Percentiles rank a stretch among this genome's conserved stretches.
Evolutionary conservation across 1,139 yeast genomes (phyloP).

Genomic region (Sugiyamaella xylanicola): DNA sequence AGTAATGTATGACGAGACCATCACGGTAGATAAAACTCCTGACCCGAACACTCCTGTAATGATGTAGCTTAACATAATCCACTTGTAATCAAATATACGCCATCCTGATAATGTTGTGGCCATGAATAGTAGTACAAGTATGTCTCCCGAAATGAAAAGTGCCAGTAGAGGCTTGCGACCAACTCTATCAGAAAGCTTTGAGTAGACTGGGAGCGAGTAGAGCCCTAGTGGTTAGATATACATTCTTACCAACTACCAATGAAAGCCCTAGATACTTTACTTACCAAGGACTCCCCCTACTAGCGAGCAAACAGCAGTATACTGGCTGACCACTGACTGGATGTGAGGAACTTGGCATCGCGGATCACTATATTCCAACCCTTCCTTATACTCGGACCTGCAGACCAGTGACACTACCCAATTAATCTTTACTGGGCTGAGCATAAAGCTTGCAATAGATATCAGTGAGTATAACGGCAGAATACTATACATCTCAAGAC

Average conservation of each 20-base stretch:
- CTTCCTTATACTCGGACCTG: constrained; percentile 18
- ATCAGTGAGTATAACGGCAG: constrained; percentile 27
- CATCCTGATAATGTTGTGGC: constrained; percentile 17
- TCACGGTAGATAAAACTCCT: constrained; percentile 22
- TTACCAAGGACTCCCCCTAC: constrained; percentile 23
- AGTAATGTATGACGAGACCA: constrained; percentile 29
- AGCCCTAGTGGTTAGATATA: constrained; percentile 21
- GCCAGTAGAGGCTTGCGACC: constrained; percentile 28
- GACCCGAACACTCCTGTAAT: constrained; percentile 30
- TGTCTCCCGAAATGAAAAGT: constrained; percentile 25
- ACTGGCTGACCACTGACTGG: constrained; percentile 28
- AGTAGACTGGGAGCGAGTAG: constrained; percentile 27
- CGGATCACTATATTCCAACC: constrained; percentile 25
- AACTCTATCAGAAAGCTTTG: constrained; percentile 27
- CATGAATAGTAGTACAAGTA: constrained; percentile 22
- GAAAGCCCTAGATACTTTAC: not conserved
- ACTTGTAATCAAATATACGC: constrained; percentile 19
- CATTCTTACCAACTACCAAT: not conserved
- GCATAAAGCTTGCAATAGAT: constrained; percentile 26
- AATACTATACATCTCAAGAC: constrained; percentile 22
- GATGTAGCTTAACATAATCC: constrained; percentile 23
- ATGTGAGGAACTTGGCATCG: constrained; percentile 27
- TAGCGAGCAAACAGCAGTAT: constrained; percentile 28
- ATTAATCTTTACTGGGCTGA: constrained; percentile 29
- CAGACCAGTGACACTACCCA: constrained; percentile 32